These are phyloP conservation scores for Peterozyma toletana DNA, from an alignment of 805 yeast genomes.

Conservation along the genomic window DNA sequence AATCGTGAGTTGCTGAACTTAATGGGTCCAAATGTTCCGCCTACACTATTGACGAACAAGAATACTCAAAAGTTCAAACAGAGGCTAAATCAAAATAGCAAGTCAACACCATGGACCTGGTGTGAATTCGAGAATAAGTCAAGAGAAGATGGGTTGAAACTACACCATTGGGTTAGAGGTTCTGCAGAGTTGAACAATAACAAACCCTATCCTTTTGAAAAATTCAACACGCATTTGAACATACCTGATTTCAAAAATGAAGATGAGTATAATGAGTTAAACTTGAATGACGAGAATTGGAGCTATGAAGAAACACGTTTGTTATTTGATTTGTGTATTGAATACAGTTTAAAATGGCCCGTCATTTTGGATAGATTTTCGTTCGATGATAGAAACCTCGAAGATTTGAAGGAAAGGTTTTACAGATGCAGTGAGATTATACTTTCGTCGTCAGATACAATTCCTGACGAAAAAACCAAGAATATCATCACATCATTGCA, in stretches of 20 bases:
- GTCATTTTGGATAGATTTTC: constrained; percentile 57
- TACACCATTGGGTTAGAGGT: constrained; percentile 88
- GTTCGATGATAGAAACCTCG: constrained; percentile 42
- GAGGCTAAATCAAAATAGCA: constrained; percentile 48
- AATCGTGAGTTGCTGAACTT: constrained; percentile 84
- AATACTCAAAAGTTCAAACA: constrained; percentile 52
- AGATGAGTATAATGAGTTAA: constrained; percentile 42
- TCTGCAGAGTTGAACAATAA: constrained; percentile 36
- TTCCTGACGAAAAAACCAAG: constrained; percentile 32
- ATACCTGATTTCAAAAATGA: constrained; percentile 63
- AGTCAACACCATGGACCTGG: constrained; percentile 80
- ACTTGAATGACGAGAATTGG: constrained; percentile 55
- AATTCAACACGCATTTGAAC: constrained; percentile 61
- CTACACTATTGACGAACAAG: constrained; percentile 40
- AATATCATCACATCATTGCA: constrained; percentile 52
- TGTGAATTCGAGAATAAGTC: constrained; percentile 52
- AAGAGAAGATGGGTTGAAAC: constrained; percentile 39
- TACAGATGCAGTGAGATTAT: constrained; percentile 60
- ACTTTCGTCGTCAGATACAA: constrained; percentile 31
- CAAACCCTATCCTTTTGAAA: constrained; percentile 61
- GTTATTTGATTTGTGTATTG: constrained; percentile 61
- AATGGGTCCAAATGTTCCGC: constrained; percentile 89
- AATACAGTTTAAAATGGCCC: constrained; percentile 62
- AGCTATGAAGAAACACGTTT: constrained; percentile 69
- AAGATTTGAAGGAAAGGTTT: constrained; percentile 79